Conservation (phyloP, 768 basidiomycete species). For the Trichaptum fuscoviolaceum region DNA sequence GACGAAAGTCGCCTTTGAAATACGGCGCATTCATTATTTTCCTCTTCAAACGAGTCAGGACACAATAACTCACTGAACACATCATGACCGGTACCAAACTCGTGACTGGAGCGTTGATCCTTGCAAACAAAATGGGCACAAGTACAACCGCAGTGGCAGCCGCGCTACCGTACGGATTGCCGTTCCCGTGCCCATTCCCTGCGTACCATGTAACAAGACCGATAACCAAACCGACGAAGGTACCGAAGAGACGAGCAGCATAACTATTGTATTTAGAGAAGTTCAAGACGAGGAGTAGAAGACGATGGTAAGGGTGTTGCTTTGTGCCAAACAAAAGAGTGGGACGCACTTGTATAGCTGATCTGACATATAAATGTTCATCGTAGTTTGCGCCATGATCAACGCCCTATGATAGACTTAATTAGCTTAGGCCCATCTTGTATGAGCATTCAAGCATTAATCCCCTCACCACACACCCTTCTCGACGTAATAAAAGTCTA, state of each 20-base stretch:
- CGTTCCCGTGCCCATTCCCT: slow-evolving; percentile 40
- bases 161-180: slow-evolving; percentile 50
- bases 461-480: slow-evolving; percentile 40
- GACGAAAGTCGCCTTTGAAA: slow-evolving; percentile 32
- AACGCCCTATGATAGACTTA: slow-evolving; percentile 35
- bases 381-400: slow-evolving; percentile 56
- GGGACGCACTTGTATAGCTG: slow-evolving; percentile 43
- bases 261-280: slow-evolving; percentile 25
- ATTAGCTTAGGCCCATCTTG: slow-evolving; percentile 4
- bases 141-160: slow-evolving; percentile 42
- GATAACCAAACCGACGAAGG: slow-evolving; percentile 33
- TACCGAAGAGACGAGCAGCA: slow-evolving; percentile 40
- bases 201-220: slow-evolving; percentile 48
- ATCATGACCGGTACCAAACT: slow-evolving; percentile 34
- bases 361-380: slow-evolving; percentile 53
- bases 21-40: slow-evolving; percentile 1
- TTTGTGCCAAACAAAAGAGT: not conserved
- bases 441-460: not conserved
- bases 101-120: slow-evolving; percentile 41
- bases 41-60: not conserved
- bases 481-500: slow-evolving; percentile 38
- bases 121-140: slow-evolving; percentile 43
- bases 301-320: not conserved
- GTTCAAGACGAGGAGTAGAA: not conserved
- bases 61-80: slow-evolving; percentile 27